Conservation (phyloP, 2,329 filamentous ascomycete genomes). For the Alternaria triticina region DNA sequence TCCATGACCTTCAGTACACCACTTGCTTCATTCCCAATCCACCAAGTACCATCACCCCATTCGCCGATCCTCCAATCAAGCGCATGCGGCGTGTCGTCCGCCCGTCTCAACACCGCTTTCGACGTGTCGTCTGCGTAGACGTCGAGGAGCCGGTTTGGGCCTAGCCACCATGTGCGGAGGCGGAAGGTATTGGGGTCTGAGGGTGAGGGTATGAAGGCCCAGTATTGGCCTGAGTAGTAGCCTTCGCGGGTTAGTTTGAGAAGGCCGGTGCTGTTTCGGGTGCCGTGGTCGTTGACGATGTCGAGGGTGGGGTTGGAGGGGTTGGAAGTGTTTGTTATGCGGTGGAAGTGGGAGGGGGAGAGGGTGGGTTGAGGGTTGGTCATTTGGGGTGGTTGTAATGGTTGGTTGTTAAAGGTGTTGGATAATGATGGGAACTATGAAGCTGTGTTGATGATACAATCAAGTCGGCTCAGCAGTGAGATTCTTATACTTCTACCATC, state of each 20-base stretch:
- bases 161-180: slow-evolving; percentile 30
- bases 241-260: slow-evolving; percentile 16
- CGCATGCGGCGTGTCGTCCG: slow-evolving; percentile 4
- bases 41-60: slow-evolving; percentile 32
- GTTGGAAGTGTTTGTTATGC: neutral
- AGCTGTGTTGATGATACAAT: neutral
- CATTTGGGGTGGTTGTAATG: neutral
- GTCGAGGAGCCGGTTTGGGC: slow-evolving; percentile 22
- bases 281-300: neutral
- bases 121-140: slow-evolving; percentile 17
- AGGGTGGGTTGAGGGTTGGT: neutral
- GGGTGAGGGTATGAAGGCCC: slow-evolving; percentile 28
- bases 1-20: slow-evolving; percentile 24
- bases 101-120: slow-evolving; percentile 22
- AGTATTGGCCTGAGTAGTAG: slow-evolving; percentile 31
- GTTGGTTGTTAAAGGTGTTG: neutral
- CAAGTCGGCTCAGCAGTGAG: neutral
- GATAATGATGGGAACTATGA: neutral
- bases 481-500: neutral
- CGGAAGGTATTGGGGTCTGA: slow-evolving; percentile 17
- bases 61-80: slow-evolving; percentile 23
- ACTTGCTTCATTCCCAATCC: slow-evolving; percentile 24
- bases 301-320: neutral
- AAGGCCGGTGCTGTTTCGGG: neutral
- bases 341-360: neutral